Conservation (phyloP, 2,329 filamentous ascomycete species). For the Neopestalotiopsis clavispora region DNA sequence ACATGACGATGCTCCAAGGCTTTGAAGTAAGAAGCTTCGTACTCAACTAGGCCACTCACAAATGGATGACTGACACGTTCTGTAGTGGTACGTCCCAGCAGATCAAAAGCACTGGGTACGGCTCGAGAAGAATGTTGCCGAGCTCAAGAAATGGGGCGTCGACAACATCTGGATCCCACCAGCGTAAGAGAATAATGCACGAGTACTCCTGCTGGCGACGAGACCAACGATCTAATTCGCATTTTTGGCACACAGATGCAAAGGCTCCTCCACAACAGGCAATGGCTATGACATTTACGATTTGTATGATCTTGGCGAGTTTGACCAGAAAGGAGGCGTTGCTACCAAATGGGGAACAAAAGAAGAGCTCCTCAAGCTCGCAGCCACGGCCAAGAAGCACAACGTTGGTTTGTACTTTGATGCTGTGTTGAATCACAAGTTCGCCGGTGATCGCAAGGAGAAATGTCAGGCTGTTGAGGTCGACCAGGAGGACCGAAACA, state of each 20-base stretch:
- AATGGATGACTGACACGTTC: too few species aligned
- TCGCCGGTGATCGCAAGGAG: slow-evolving; percentile 68
- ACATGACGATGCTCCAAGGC: slow-evolving; percentile 54
- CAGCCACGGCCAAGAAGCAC: slow-evolving; percentile 52
- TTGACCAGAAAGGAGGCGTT: slow-evolving; percentile 68
- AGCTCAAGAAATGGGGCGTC: slow-evolving; percentile 63
- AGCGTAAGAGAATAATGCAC: slow-evolving; percentile 37
- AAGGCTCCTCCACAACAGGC: slow-evolving; percentile 61
- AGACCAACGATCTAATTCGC: slow-evolving; percentile 10
- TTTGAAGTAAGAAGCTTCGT: slow-evolving; percentile 54
- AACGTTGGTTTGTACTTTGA: slow-evolving; percentile 70
- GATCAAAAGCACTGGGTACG: slow-evolving; percentile 66
- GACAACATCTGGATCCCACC: slow-evolving; percentile 72
- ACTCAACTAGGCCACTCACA: too few species aligned
- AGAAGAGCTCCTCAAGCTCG: slow-evolving; percentile 61
- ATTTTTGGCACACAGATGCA: slow-evolving; percentile 48
- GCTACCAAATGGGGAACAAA: slow-evolving; percentile 73
- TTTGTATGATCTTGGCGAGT: slow-evolving; percentile 73
- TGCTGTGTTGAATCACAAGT: slow-evolving; percentile 75
- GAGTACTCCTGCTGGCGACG: background rate
- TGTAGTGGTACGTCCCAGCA: slow-evolving; percentile 66
- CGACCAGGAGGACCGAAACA: slow-evolving; percentile 47
- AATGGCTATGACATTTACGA: slow-evolving; percentile 77
- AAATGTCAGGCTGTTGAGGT: slow-evolving; percentile 65
- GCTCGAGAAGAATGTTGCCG: slow-evolving; percentile 54